Percentiles rank a stretch among this genome's conserved stretches.
Evolutionary conservation across 2,329 filamentous ascomycete genomes (phyloP).

Genomic region (Phoma sp.): DNA sequence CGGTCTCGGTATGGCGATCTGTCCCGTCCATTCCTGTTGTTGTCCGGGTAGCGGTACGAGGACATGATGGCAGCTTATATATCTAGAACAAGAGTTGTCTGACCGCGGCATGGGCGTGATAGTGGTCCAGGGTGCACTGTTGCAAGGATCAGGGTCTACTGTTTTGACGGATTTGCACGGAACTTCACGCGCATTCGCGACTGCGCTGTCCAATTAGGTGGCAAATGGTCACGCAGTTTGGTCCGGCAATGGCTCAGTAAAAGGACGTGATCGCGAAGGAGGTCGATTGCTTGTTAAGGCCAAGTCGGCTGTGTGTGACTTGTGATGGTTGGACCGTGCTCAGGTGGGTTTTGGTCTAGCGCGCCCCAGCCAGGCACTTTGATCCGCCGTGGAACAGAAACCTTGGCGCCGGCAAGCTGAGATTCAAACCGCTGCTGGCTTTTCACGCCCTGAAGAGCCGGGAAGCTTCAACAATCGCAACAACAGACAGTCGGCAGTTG

Average conservation of each 20-base stretch:
- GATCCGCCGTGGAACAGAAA: constrained; percentile 27
- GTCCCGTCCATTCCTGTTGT: constrained; percentile 50
- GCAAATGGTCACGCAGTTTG: not conserved
- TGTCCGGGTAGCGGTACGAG: constrained; percentile 44
- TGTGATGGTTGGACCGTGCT: constrained; percentile 16
- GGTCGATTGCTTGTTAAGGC: not conserved
- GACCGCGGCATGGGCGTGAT: constrained; percentile 9
- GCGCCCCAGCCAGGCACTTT: constrained; percentile 12
- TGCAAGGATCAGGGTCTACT: not conserved
- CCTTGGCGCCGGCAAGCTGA: constrained; percentile 36
- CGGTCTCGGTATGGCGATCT: constrained; percentile 60
- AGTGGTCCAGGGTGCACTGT: not conserved
- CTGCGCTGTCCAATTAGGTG: not conserved
- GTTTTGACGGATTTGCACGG: not conserved
- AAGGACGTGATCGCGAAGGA: not conserved
- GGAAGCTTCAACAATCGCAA: constrained; percentile 20
- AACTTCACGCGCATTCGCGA: not conserved
- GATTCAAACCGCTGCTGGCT: constrained; percentile 34
- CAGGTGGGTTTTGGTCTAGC: constrained; percentile 25
- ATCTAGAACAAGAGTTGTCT: not conserved
- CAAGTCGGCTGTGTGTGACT: not conserved
- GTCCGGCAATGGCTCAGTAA: not conserved
- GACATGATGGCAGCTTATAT: constrained; percentile 34
- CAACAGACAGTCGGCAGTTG: constrained; percentile 2
- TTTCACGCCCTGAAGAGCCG: constrained; percentile 15